Evolutionary conservation across 2,329 filamentous ascomycete species (phyloP).

Genomic region (Trichoderma sp.): DNA sequence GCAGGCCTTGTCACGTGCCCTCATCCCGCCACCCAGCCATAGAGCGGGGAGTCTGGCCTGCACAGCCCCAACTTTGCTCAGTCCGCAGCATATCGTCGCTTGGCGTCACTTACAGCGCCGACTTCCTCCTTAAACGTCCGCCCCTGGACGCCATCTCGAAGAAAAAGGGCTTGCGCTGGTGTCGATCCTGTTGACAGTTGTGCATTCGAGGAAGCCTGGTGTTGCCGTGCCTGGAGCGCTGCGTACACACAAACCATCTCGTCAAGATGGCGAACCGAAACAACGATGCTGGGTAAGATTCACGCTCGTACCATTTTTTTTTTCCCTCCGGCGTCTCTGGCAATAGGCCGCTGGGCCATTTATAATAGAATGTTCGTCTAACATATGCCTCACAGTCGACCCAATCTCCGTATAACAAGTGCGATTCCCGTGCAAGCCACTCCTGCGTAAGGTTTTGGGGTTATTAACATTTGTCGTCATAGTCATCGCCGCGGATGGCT

Average conservation of each 20-base stretch:
- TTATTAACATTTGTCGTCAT: constrained; percentile 34
- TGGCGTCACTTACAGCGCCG: constrained; percentile 27
- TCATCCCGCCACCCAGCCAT: constrained; percentile 25
- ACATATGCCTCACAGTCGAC: constrained; percentile 58
- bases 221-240: constrained; percentile 29
- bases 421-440: constrained; percentile 43
- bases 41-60: constrained; percentile 30
- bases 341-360: background rate
- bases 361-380: constrained; percentile 7
- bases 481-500: constrained; percentile 98
- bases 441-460: background rate
- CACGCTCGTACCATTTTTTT: background rate
- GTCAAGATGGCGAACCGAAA: constrained; percentile 28
- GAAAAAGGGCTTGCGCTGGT: constrained; percentile 12
- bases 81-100: constrained; percentile 25
- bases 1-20: constrained; percentile 27
- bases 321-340: background rate
- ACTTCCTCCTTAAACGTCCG: constrained; percentile 19
- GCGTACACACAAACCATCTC: background rate
- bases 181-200: background rate
- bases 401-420: constrained; percentile 95
- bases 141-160: constrained; percentile 21
- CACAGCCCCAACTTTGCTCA: constrained; percentile 30
- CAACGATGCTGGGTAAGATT: constrained; percentile 25
- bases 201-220: constrained; percentile 22